A percentile compares a stretch with the other conserved stretches of the same genome.
Evolutionary conservation across 768 basidiomycete genomes (phyloP).

Genomic region (Kockovaella imperatae): DNA sequence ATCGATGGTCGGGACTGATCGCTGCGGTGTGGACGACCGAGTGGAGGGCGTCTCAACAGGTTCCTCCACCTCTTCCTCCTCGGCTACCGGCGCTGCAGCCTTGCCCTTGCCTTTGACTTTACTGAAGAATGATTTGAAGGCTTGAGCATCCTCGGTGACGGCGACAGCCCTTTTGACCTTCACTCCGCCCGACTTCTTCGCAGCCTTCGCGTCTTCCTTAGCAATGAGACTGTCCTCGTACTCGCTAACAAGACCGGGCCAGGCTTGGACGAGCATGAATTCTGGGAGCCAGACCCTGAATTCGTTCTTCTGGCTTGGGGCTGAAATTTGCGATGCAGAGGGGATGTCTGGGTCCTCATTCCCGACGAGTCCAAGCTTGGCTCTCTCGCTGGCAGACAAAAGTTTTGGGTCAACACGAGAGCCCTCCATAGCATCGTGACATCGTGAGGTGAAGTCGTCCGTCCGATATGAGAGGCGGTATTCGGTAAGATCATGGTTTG

Average conservation of each 20-base stretch:
- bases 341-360: slow-evolving; percentile 46
- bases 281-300: slow-evolving; percentile 74
- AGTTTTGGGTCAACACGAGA: slow-evolving; percentile 49
- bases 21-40: too few relatives aligned
- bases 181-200: too few relatives aligned
- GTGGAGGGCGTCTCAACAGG: too few relatives aligned
- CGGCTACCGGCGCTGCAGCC: too few relatives aligned
- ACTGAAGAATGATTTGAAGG: too few relatives aligned
- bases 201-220: slow-evolving; percentile 57
- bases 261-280: slow-evolving; percentile 62
- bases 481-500: slow-evolving; percentile 65
- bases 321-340: not conserved
- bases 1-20: too few relatives aligned
- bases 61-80: too few relatives aligned
- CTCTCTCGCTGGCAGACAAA: slow-evolving; percentile 50
- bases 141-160: too few relatives aligned
- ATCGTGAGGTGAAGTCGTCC: slow-evolving; percentile 56
- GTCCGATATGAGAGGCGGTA: slow-evolving; percentile 74
- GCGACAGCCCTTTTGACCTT: too few relatives aligned
- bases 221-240: slow-evolving; percentile 58
- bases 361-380: slow-evolving; percentile 40
- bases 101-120: too few relatives aligned
- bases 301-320: slow-evolving; percentile 47
- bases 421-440: slow-evolving; percentile 62
- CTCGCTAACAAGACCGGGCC: slow-evolving; percentile 57